Conservation (phyloP, 257 asterid genomes). For the Nicotiana tabacum region DNA sequence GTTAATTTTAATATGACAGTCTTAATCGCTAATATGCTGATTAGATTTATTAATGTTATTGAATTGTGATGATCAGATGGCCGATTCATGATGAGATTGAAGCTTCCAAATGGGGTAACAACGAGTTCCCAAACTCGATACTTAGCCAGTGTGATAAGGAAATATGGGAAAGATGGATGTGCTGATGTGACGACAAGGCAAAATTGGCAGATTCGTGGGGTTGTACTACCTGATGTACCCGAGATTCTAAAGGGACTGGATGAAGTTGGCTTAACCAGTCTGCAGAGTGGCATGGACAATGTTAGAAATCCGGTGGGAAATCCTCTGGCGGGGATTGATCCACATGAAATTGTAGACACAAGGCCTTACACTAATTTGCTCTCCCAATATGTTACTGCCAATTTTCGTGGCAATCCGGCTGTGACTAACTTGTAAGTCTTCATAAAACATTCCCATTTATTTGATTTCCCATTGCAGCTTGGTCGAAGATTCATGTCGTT, state of each 20-base stretch:
- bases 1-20: background rate
- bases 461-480: background rate
- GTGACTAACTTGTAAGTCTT: constrained; percentile 74
- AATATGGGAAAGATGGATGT: constrained; percentile 85
- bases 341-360: constrained; percentile 79
- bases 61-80: constrained; percentile 51
- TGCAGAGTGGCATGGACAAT: constrained; percentile 98
- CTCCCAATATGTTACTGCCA: constrained; percentile 80
- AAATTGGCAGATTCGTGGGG: constrained; percentile 97
- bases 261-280: constrained; percentile 80
- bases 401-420: constrained; percentile 71
- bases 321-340: constrained; percentile 95
- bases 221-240: constrained; percentile 78
- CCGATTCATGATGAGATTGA: constrained; percentile 92
- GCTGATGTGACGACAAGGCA: constrained; percentile 94
- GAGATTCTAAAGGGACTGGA: constrained; percentile 78
- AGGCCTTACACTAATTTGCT: constrained; percentile 74
- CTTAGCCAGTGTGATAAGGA: constrained; percentile 67
- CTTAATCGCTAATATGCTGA: background rate
- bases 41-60: background rate
- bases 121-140: constrained; percentile 84
- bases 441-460: background rate
- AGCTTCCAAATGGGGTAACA: constrained; percentile 96
- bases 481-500: background rate
- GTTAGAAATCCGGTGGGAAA: constrained; percentile 96